A percentile compares a stretch with the other conserved stretches of the same genome.
These are phyloP conservation scores for Geosmithia morbida DNA, from an alignment of 2,329 filamentous ascomycete species.

Conservation along the genomic window DNA sequence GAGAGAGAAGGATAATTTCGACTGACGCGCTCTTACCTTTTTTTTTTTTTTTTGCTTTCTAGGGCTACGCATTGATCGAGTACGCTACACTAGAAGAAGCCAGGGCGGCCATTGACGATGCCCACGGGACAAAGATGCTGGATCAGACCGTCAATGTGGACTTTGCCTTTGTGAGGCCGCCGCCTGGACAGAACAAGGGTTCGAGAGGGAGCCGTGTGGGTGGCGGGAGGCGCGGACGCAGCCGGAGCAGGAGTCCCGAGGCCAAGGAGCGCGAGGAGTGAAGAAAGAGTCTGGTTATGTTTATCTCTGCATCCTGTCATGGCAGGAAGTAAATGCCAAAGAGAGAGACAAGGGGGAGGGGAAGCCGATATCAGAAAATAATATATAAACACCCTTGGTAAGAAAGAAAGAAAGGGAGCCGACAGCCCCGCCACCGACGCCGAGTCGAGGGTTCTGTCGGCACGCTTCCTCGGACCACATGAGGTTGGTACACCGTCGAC, in stretches of 20 bases:
- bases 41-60: too few species aligned
- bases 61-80: constrained; percentile 80
- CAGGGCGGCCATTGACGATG: constrained; percentile 66
- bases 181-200: constrained; percentile 38
- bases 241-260: constrained; percentile 33
- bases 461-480: neutral
- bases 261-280: constrained; percentile 16
- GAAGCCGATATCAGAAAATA: neutral
- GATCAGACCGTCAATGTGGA: constrained; percentile 73
- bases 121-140: constrained; percentile 62
- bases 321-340: constrained; percentile 2
- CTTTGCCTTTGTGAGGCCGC: constrained; percentile 74
- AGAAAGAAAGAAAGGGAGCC: neutral
- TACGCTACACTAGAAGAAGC: constrained; percentile 69
- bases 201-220: constrained; percentile 21
- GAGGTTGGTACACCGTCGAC: neutral
- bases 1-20: too few species aligned
- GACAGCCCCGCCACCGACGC: neutral
- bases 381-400: neutral
- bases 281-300: neutral
- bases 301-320: neutral
- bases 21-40: too few species aligned
- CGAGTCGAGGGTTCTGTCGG: neutral
- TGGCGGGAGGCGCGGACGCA: constrained; percentile 27
- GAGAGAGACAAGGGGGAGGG: neutral